Percentiles rank a stretch among this genome's conserved stretches.
These are phyloP conservation scores for Wallacemonas collosoma DNA, from an alignment of 208 protist genomes.

Conservation along the genomic window DNA sequence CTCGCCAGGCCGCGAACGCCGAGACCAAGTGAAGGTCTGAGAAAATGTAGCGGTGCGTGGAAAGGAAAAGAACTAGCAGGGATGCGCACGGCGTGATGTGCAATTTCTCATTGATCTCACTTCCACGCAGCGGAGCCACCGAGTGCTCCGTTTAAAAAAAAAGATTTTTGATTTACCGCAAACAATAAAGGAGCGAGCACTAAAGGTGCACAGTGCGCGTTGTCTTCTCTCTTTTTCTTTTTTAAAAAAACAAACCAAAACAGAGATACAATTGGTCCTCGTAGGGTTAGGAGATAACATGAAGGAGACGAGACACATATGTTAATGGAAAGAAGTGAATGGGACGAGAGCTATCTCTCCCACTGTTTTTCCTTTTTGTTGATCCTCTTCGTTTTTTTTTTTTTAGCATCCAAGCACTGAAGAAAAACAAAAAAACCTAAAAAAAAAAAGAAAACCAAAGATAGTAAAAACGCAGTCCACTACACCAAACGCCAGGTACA, in stretches of 20 bases:
- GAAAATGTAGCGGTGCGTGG: constrained; percentile 1
- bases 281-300: constrained; percentile 15
- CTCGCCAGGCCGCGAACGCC: constrained; percentile 38
- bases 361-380: not conserved
- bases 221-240: not conserved
- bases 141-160: not conserved
- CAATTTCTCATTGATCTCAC: too few relatives aligned
- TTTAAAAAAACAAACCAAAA: constrained; percentile 6
- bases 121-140: too few relatives aligned
- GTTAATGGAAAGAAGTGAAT: not conserved
- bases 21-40: constrained; percentile 16
- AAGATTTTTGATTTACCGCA: not conserved
- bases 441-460: not conserved
- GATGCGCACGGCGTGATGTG: too few relatives aligned
- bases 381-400: constrained; percentile 6
- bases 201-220: not conserved
- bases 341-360: not conserved
- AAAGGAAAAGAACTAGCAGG: not conserved
- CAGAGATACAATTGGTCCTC: constrained; percentile 5
- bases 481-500: not conserved
- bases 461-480: not conserved
- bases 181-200: not conserved
- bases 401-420: not conserved
- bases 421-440: not conserved
- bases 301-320: not conserved